Percentiles rank a stretch among this genome's conserved stretches.
phyloP scores from a whole-genome alignment of 1,284 basidiomycete species.

The Cryptococcus maquisensis region DNA sequence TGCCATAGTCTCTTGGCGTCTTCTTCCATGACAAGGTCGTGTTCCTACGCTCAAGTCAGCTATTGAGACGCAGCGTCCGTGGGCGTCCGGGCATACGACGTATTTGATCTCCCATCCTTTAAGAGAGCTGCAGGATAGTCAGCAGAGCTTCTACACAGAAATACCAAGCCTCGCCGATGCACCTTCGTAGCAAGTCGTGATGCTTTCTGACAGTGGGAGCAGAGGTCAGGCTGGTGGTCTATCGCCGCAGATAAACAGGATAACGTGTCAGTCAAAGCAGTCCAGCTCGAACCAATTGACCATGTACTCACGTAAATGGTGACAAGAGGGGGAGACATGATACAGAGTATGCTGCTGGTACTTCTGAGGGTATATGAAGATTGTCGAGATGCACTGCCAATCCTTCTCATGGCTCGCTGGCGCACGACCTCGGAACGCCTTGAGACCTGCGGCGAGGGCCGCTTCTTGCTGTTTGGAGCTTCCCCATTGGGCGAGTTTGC shows the following conservation, averaged over 20 bases:
- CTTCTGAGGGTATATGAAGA: neutral
- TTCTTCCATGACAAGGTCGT: conserved; percentile 42
- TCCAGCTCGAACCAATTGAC: neutral
- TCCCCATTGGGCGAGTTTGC: too few relatives aligned
- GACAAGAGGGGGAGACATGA: conserved; percentile 16
- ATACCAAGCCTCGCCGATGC: conserved; percentile 10
- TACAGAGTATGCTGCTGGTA: too few relatives aligned
- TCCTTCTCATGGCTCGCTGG: neutral
- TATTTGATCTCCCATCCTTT: conserved; percentile 44
- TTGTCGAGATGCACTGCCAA: neutral
- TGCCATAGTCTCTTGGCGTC: conserved; percentile 47
- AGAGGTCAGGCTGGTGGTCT: conserved; percentile 45
- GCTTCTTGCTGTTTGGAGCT: too few relatives aligned
- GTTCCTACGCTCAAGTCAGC: conserved; percentile 17
- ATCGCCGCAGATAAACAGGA: neutral
- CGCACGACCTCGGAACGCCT: too few relatives aligned
- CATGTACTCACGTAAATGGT: conserved; percentile 15
- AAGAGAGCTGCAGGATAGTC: conserved; percentile 20
- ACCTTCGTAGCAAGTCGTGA: conserved; percentile 43
- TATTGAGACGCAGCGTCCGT: neutral
- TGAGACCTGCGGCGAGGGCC: too few relatives aligned
- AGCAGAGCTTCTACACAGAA: neutral
- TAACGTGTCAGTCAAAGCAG: neutral
- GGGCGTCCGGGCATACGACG: conserved; percentile 24
- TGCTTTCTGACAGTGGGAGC: conserved; percentile 40